These are phyloP conservation scores for Inga laurina DNA, from an alignment of 306 rosid genomes.

Conservation along the genomic window DNA sequence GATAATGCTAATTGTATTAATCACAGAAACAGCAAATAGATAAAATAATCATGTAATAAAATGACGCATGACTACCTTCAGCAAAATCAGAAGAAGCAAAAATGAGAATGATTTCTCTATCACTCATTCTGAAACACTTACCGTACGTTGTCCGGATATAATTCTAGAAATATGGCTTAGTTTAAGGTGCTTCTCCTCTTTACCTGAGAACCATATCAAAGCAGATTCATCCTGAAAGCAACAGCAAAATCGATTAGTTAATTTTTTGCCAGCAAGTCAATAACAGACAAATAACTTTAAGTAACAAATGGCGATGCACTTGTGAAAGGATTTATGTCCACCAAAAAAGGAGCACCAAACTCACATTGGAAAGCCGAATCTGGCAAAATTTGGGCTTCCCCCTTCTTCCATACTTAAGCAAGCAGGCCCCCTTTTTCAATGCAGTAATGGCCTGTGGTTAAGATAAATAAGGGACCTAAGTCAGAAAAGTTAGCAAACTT, in stretches of 20 bases:
- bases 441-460: constrained; percentile 90
- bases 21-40: not conserved
- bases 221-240: constrained; percentile 89
- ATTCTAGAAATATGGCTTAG: constrained; percentile 92
- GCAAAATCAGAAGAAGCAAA: constrained; percentile 32
- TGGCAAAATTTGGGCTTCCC: constrained; percentile 98
- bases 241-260: constrained; percentile 31
- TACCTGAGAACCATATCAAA: constrained; percentile 97
- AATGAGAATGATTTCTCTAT: constrained; percentile 25
- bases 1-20: constrained; percentile 20
- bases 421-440: constrained; percentile 89
- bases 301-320: not conserved
- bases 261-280: constrained; percentile 10
- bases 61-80: constrained; percentile 10
- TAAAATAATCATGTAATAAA: not conserved
- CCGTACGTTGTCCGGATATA: constrained; percentile 98
- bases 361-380: constrained; percentile 93
- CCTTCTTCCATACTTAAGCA: constrained; percentile 98
- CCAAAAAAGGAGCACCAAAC: constrained; percentile 37
- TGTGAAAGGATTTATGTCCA: not conserved
- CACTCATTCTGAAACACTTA: constrained; percentile 48
- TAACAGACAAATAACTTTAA: not conserved
- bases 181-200: constrained; percentile 94
- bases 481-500: constrained; percentile 23
- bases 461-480: constrained; percentile 38